These are phyloP conservation scores for Melaleuca quinquenervia DNA, from an alignment of 345 rosid genomes.

Conservation along the genomic window DNA sequence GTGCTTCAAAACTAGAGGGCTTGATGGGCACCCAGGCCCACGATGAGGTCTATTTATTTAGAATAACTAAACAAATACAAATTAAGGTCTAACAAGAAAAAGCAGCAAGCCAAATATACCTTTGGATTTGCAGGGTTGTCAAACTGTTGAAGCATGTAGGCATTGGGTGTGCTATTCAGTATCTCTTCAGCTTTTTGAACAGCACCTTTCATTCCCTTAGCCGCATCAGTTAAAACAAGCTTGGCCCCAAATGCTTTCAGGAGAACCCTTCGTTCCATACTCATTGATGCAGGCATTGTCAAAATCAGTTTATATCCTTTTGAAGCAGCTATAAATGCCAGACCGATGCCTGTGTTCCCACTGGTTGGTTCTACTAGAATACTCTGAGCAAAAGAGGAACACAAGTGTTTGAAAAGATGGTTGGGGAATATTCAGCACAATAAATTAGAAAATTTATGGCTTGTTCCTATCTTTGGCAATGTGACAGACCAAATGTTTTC, in stretches of 20 bases:
- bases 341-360: slow-evolving; percentile 93
- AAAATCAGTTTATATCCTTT: slow-evolving; percentile 65
- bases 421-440: not conserved
- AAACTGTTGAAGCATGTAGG: slow-evolving; percentile 76
- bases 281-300: slow-evolving; percentile 78
- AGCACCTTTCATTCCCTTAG: slow-evolving; percentile 72
- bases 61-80: not conserved
- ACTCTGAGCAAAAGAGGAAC: slow-evolving; percentile 24
- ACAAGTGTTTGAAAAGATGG: not conserved
- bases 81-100: not conserved
- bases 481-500: not conserved
- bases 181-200: slow-evolving; percentile 75
- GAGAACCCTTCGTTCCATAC: slow-evolving; percentile 83
- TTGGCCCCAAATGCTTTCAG: slow-evolving; percentile 87
- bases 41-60: not conserved
- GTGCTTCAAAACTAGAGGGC: not conserved
- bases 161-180: slow-evolving; percentile 42
- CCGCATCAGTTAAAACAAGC: slow-evolving; percentile 68
- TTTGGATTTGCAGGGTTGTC: slow-evolving; percentile 87
- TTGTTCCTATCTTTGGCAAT: not conserved
- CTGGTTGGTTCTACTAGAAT: slow-evolving; percentile 83
- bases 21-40: not conserved
- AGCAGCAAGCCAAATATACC: slow-evolving; percentile 24
- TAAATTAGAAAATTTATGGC: not conserved
- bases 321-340: slow-evolving; percentile 78